Evolutionary conservation across 352 stramenopile genomes (phyloP).

Genomic region (Peronosclerospora sorghi): DNA sequence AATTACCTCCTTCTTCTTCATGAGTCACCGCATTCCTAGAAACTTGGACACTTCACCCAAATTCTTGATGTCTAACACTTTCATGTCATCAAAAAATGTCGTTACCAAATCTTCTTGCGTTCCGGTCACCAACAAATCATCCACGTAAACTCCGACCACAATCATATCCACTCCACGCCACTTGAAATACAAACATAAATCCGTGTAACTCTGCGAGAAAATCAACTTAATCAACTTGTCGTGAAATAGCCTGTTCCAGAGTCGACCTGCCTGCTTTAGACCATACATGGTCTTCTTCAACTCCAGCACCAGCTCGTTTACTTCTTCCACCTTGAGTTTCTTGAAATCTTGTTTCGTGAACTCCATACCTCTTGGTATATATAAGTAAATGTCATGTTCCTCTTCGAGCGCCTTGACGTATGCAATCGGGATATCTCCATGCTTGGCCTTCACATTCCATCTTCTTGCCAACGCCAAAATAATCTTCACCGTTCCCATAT

Average conservation of each 20-base stretch:
- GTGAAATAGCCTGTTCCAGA: conserved; percentile 2
- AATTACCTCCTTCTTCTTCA: conserved; percentile 2
- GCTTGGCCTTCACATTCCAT: not conserved
- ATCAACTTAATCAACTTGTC: not conserved
- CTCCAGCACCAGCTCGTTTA: not conserved
- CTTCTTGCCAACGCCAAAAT: no score
- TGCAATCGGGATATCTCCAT: not conserved
- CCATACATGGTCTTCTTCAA: conserved; percentile 1
- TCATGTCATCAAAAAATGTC: conserved; percentile 6
- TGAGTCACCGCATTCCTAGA: conserved; percentile 20
- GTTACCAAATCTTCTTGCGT: not conserved
- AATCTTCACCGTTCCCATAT: not conserved
- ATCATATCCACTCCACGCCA: not conserved
- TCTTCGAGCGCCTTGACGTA: not conserved
- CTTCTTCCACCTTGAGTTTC: not conserved
- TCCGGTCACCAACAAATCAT: conserved; percentile 21
- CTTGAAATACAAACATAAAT: conserved; percentile 8
- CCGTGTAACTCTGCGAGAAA: not conserved
- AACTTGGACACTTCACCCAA: conserved; percentile 15
- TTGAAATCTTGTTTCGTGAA: not conserved
- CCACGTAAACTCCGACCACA: conserved; percentile 18
- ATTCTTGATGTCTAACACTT: conserved; percentile 14
- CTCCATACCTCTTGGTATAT: no score
- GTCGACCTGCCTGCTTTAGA: not conserved
- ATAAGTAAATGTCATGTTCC: conserved; percentile 1